Base-by-base conservation (phyloP, 192 early-diverging fungal species). In the Coemansia sp. region DNA sequence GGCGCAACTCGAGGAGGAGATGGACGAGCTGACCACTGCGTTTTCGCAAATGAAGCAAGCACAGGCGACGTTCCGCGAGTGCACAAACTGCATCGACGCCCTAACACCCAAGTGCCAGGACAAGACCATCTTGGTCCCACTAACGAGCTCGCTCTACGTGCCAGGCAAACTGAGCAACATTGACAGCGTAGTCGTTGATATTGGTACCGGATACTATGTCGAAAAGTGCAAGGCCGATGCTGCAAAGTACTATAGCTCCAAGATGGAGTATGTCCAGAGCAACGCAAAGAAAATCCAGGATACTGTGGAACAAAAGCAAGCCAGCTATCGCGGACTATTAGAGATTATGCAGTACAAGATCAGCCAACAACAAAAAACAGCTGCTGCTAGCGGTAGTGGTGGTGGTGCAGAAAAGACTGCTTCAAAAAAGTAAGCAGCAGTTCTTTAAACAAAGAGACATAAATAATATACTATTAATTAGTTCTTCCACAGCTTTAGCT, bases 131-230 rank as follows among this genome's bases (percentile, higher is more conserved):
- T 41, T 87, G 60, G 57, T 85, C 4, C 84, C 84, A 1, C 59
- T 85, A 59, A 72, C 72, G 17, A 80, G 78, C 70, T 75, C 86
- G 76, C 87, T 96, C n/a, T 98, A 98, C 74, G 93, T 98, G 14
- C 93, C 94, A 53, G 97, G 94, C 60, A 90, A 92, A 69, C 83
- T 98, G 25, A 79, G 85, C 27, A 84, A 94, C 67, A 84, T 89
- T 14, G 87, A 93, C 51, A 93, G 88, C 46, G 94, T 98, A 11
- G 90, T 97, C 65, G 92, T 98, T 2, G 97, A 98, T 76, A 89
- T 96, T 45, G 97, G 97, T 49, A 97, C 97, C 17, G 97, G 97
- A 32, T 98, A 98, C 76, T 96, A 91, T 68, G 89, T 96, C 24
- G 93, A 96, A 74, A 97, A 98, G 87, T 90, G 86, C 78, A 77